These are phyloP conservation scores for Epichloe gansuensis DNA, from an alignment of 2,329 filamentous ascomycete genomes.

Conservation along the genomic window DNA sequence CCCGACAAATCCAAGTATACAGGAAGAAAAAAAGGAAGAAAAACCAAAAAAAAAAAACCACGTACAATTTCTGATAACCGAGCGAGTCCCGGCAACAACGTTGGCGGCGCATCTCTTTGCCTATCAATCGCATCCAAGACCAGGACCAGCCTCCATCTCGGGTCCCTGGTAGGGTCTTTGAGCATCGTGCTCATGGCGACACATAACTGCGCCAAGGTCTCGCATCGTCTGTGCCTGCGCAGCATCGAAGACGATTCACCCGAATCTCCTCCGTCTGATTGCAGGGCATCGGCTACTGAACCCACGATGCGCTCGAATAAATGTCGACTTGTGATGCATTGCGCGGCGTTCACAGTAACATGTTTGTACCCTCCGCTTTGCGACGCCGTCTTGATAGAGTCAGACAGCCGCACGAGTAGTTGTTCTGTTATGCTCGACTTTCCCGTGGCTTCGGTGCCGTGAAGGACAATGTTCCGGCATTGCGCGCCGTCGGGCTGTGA, in stretches of 20 bases:
- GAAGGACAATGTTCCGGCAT: conserved; percentile 62
- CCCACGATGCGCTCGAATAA: conserved; percentile 60
- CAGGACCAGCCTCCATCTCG: conserved; percentile 55
- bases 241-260: background rate
- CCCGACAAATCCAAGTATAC: background rate
- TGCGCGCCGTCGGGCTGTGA: conserved; percentile 51
- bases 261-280: conserved; percentile 21
- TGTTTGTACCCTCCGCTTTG: conserved; percentile 32
- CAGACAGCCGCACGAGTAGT: conserved; percentile 20
- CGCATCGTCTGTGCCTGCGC: conserved; percentile 43
- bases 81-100: conserved; percentile 68
- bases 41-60: background rate
- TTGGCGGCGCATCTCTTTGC: conserved; percentile 68
- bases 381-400: conserved; percentile 8
- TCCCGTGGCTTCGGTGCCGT: conserved; percentile 78
- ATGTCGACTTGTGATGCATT: conserved; percentile 70
- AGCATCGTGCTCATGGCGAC: conserved; percentile 60
- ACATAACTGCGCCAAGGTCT: conserved; percentile 65
- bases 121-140: conserved; percentile 82
- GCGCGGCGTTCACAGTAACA: conserved; percentile 54
- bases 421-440: conserved; percentile 61
- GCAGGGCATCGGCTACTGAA: conserved; percentile 42
- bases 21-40: background rate
- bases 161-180: conserved; percentile 26
- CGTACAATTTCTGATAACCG: conserved; percentile 69